Evolutionary conservation across 1,284 basidiomycete genomes (phyloP), one percentile per base, ranked within the genome.

Genomic region (Cryptococcus jaspeensis): DNA sequence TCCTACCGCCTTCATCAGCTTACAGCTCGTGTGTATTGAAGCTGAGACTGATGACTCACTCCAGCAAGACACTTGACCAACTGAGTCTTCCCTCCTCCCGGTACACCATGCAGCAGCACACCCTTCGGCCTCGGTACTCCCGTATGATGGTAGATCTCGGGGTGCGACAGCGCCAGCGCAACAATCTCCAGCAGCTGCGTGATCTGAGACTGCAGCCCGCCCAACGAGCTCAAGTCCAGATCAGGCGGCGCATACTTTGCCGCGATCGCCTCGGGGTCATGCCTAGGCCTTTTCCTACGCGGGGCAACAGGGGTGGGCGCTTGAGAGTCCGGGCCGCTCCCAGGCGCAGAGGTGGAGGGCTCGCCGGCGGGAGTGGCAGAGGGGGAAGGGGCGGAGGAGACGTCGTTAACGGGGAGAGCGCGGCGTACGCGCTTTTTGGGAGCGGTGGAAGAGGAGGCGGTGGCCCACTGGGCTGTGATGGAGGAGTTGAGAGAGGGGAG

Each of bases 171-270:
- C 0, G 95, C 95, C 84, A 98, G 88, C 0, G 91, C 93, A 23
- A 98, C 92, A 20, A 96, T 86, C 73, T 98, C 95, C 32, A 98
- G 83, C 78, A 98, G 85, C 77, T 93, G 94, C 72, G 95, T 92
- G 36, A 98, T 84, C 61, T 89, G 93, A 12, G 81, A 70, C 51
- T 89, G 86, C 7, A 97, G 84, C 4, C 95, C 95, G 22, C 95
- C 95, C 1, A 99, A 83, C 69, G 94, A 88, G 2, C 88, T 84
- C 13, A 98, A 80, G n/a, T 70, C 64, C 15, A 74, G 62, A 22
- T 74, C 70, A 0, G 76, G 75, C 1, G 75, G 75, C 6, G 73
- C 70, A 60, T 76, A 76, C 58, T 77, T 78, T 16, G 66, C 56
- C 3, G 69, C 58, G 20, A 70, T 35, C 9, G 54, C 36, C 42